phyloP scores from a whole-genome alignment of 2,329 filamentous ascomycete species.

The Colletotrichum tanaceti region DNA sequence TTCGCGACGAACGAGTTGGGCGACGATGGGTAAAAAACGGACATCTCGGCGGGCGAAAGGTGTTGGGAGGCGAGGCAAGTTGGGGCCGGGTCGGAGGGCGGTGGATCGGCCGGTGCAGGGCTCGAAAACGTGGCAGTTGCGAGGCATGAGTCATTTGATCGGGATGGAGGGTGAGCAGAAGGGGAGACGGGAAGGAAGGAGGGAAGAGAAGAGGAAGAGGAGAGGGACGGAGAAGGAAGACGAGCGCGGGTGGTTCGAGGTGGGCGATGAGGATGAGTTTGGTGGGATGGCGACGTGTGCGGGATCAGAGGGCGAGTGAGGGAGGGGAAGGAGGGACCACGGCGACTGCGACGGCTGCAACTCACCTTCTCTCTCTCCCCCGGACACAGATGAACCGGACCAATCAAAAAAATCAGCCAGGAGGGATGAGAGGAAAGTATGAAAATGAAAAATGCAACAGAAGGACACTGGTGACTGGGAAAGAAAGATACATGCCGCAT shows the following conservation, averaged over 20 bases:
- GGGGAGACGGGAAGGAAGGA: conserved; percentile 18
- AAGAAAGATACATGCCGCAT: conserved; percentile 33
- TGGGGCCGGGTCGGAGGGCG: conserved; percentile 25
- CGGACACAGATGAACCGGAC: conserved; percentile 9
- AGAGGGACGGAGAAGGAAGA: conserved; percentile 27
- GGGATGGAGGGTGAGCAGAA: conserved; percentile 39
- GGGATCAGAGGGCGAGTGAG: conserved; percentile 32
- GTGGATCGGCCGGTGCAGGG: conserved; percentile 22
- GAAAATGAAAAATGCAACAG: conserved; percentile 23
- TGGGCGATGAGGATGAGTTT: conserved; percentile 42
- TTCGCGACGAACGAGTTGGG: conserved; percentile 21
- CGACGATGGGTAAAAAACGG: conserved; percentile 29
- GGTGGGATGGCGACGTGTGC: conserved; percentile 37
- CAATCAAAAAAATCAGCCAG: conserved; percentile 40
- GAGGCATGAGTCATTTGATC: conserved; percentile 23
- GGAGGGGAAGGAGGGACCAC: not conserved
- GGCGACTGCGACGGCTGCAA: not conserved
- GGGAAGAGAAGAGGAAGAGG: conserved; percentile 23
- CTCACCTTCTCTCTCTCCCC: not conserved
- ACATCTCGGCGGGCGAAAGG: conserved; percentile 37
- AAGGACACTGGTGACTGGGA: conserved; percentile 19
- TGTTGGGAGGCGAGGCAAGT: conserved; percentile 30
- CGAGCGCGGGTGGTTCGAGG: conserved; percentile 36
- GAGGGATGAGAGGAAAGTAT: not conserved
- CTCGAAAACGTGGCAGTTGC: conserved; percentile 23